These are phyloP conservation scores for Calonectria crousiana DNA, from an alignment of 2,329 filamentous ascomycete genomes.

Conservation along the genomic window DNA sequence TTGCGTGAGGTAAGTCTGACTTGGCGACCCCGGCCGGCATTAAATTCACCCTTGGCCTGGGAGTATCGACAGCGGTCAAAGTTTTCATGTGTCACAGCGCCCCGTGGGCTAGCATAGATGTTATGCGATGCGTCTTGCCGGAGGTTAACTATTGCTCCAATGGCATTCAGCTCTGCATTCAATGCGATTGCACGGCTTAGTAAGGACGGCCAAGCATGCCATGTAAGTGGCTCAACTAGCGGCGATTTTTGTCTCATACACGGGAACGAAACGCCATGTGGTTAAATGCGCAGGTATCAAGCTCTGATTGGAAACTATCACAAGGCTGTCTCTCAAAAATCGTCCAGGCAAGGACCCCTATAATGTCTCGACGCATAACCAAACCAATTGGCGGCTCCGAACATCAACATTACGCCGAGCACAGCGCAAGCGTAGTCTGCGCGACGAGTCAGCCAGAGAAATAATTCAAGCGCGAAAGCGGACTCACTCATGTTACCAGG, in stretches of 20 bases:
- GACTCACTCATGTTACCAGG: constrained; percentile 25
- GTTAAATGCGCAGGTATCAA: neutral
- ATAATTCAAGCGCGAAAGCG: neutral
- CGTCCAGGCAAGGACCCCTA: constrained; percentile 11
- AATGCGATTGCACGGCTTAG: neutral
- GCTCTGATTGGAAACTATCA: neutral
- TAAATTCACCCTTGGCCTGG: constrained; percentile 18
- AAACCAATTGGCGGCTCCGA: constrained; percentile 16
- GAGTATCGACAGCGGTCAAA: neutral
- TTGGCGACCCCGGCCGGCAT: constrained; percentile 9
- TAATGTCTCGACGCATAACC: constrained; percentile 23
- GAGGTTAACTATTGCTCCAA: neutral
- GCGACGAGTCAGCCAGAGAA: neutral
- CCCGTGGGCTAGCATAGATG: constrained; percentile 2
- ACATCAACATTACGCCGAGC: constrained; percentile 19
- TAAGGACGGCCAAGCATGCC: neutral
- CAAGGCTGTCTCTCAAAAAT: constrained; percentile 10
- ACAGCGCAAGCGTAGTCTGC: constrained; percentile 19
- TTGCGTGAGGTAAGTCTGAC: constrained; percentile 22
- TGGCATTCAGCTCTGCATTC: neutral
- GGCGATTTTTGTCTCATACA: neutral
- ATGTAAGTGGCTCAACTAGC: neutral
- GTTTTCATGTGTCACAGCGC: constrained; percentile 1
- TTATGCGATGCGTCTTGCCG: constrained; percentile 6
- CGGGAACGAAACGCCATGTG: neutral